These are phyloP conservation scores for Tylopilus sp. DNA, from an alignment of 768 basidiomycete genomes.

Conservation along the genomic window DNA sequence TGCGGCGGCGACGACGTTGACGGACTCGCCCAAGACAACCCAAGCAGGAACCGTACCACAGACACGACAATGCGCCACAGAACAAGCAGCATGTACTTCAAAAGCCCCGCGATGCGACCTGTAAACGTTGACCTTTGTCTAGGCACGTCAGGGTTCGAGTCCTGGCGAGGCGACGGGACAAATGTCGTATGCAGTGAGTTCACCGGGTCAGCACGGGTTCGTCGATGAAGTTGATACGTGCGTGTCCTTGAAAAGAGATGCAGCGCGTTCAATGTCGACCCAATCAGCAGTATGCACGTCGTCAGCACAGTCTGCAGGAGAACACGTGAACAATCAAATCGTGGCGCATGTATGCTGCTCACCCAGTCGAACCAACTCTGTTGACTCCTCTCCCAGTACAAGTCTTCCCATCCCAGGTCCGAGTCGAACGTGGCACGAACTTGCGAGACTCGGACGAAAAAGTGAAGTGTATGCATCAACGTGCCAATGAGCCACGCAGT, in stretches of 20 bases:
- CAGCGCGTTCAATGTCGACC: slow-evolving; percentile 56
- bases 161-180: slow-evolving; percentile 43
- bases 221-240: slow-evolving; percentile 64
- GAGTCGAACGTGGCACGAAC: slow-evolving; percentile 56
- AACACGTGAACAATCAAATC: slow-evolving; percentile 8
- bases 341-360: slow-evolving; percentile 20
- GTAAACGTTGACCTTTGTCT: slow-evolving; percentile 43
- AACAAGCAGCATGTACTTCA: slow-evolving; percentile 35
- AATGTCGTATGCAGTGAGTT: slow-evolving; percentile 69
- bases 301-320: slow-evolving; percentile 58
- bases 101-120: slow-evolving; percentile 32
- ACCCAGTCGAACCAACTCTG: slow-evolving; percentile 83
- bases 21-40: slow-evolving; percentile 47
- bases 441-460: slow-evolving; percentile 60
- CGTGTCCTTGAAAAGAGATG: slow-evolving; percentile 69
- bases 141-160: slow-evolving; percentile 29
- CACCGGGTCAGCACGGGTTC: slow-evolving; percentile 51
- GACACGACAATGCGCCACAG: slow-evolving; percentile 51
- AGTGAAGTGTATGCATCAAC: slow-evolving; percentile 62
- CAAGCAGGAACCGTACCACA: slow-evolving; percentile 66
- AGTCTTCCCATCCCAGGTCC: slow-evolving; percentile 76
- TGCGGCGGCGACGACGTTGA: slow-evolving; percentile 32
- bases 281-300: slow-evolving; percentile 50
- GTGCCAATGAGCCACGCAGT: slow-evolving; percentile 66
- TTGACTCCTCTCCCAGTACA: slow-evolving; percentile 63